These are phyloP conservation scores for Solanum clarkiae DNA, from an alignment of 257 asterid species.

Conservation along the genomic window DNA sequence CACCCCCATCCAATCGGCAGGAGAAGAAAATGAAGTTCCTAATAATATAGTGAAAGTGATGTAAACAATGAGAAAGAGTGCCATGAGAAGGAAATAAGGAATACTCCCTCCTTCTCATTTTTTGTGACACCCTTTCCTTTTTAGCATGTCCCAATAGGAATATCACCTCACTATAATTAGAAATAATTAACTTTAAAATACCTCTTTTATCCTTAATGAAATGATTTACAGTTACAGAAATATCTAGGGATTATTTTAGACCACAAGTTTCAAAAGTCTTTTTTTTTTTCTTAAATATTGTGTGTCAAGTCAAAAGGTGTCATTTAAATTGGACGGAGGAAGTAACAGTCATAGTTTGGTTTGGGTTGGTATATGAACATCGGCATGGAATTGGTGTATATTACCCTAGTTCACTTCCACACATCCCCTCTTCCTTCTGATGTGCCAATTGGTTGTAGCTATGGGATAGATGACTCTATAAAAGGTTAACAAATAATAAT, in stretches of 20 bases:
- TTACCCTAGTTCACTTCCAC: not conserved
- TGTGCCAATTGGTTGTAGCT: not conserved
- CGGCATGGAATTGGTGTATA: not conserved
- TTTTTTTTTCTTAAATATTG: no score
- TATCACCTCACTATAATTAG: no score
- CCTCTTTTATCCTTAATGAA: no score
- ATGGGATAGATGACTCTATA: not conserved
- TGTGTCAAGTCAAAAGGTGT: no score
- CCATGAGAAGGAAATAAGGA: not conserved
- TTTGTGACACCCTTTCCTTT: no score
- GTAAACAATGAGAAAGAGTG: not conserved
- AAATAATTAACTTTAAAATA: no score
- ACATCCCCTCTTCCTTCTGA: not conserved
- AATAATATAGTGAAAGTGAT: not conserved
- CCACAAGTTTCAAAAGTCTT: no score
- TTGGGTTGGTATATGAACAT: not conserved
- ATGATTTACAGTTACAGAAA: no score
- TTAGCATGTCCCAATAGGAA: no score
- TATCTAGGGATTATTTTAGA: no score
- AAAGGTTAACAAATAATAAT: not conserved
- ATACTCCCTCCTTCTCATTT: not conserved
- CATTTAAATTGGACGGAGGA: no score
- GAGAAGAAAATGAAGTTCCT: not conserved
- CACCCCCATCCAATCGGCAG: not conserved
- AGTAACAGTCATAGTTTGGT: not conserved